phyloP scores from a whole-genome alignment of 2,329 filamentous ascomycete genomes.

The Fusarium sp. region DNA sequence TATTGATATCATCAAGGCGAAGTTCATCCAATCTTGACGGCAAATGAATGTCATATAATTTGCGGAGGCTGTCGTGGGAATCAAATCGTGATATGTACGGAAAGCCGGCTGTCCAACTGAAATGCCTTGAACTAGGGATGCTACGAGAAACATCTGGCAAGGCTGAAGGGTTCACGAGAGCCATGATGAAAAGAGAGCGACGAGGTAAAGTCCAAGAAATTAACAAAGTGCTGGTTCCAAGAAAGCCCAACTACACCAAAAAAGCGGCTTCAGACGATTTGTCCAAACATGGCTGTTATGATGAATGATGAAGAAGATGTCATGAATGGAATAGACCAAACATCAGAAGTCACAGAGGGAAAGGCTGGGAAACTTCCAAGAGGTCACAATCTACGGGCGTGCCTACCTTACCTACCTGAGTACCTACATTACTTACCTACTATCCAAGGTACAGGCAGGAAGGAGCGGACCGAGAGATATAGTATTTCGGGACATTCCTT shows the following conservation, averaged over 20 bases:
- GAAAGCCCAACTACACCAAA: constrained; percentile 52
- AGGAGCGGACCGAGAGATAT: neutral
- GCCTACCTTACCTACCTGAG: neutral
- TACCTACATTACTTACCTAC: neutral
- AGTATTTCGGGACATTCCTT: constrained; percentile 3
- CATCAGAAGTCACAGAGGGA: neutral
- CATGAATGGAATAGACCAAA: neutral
- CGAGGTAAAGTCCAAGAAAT: constrained; percentile 45
- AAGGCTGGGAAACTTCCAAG: neutral
- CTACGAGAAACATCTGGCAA: constrained; percentile 49
- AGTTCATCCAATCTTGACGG: constrained; percentile 34
- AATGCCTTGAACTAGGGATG: constrained; percentile 49
- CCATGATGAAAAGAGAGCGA: constrained; percentile 45
- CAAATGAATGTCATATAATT: constrained; percentile 47
- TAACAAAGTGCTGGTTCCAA: constrained; percentile 51
- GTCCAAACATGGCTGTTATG: constrained; percentile 50
- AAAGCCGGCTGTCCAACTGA: constrained; percentile 46
- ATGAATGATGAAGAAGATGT: constrained; percentile 44
- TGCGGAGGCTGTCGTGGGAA: neutral
- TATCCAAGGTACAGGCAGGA: neutral
- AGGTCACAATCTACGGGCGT: neutral
- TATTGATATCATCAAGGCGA: constrained; percentile 43
- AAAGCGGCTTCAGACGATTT: constrained; percentile 33
- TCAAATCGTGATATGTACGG: constrained; percentile 7
- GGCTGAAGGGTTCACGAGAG: constrained; percentile 44